phyloP scores from a whole-genome alignment of 164 flowering plant species.

The Nelumbo lutea region DNA sequence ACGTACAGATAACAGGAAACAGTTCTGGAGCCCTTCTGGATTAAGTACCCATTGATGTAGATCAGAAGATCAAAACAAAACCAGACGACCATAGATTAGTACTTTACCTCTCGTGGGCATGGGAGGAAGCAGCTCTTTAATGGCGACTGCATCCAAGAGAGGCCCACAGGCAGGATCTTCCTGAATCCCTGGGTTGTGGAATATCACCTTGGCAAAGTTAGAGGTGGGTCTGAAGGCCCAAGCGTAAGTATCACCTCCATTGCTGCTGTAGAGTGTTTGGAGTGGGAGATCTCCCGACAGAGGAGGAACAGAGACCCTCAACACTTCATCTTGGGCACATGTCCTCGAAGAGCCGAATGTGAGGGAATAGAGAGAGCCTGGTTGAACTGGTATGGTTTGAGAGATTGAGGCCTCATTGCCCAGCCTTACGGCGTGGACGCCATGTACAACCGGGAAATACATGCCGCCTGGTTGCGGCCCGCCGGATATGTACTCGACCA shows the following conservation, averaged over 20 bases:
- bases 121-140: constrained; percentile 49
- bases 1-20: neutral
- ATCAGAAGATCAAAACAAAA: neutral
- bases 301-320: constrained; percentile 65
- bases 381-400: constrained; percentile 40
- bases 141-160: constrained; percentile 60
- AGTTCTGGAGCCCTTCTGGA: neutral
- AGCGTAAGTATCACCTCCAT: constrained; percentile 75
- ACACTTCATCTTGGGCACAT: constrained; percentile 74
- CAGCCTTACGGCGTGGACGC: constrained; percentile 64
- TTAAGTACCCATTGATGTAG: neutral
- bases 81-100: neutral
- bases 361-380: constrained; percentile 59
- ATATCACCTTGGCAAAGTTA: constrained; percentile 30
- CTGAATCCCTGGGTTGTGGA: constrained; percentile 72
- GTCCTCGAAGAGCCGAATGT: constrained; percentile 77
- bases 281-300: constrained; percentile 65
- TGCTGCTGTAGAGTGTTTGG: constrained; percentile 76
- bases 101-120: constrained; percentile 38
- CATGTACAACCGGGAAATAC: constrained; percentile 73
- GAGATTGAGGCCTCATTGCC: constrained; percentile 85
- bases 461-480: constrained; percentile 90
- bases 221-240: constrained; percentile 55
- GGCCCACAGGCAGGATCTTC: constrained; percentile 92
- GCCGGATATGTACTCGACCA: constrained; percentile 68